A percentile compares a stretch with the other conserved stretches of the same genome.
phyloP scores from a whole-genome alignment of 2,329 filamentous ascomycete species.

The Diplodia intermedia region DNA sequence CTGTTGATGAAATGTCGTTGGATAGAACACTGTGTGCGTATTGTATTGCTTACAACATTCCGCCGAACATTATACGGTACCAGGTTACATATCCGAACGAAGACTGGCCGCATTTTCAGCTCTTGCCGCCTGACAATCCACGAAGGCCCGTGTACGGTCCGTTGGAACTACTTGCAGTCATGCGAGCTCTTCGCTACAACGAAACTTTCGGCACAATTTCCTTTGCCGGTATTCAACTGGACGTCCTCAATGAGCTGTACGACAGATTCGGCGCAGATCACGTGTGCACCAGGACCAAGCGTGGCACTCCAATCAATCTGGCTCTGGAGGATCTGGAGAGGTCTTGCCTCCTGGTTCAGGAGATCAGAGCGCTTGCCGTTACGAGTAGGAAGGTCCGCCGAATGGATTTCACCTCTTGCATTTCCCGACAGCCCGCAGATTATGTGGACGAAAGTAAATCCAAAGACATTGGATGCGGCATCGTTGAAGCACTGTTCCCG shows the following conservation, averaged over 20 bases:
- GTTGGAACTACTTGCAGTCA: conserved; percentile 71
- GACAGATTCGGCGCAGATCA: conserved; percentile 68
- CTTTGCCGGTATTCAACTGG: conserved; percentile 69
- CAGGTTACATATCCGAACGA: conserved; percentile 56
- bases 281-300: conserved; percentile 65
- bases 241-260: conserved; percentile 66
- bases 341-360: conserved; percentile 69
- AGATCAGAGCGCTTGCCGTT: conserved; percentile 70
- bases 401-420: conserved; percentile 69
- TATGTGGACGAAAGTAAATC: conserved; percentile 54
- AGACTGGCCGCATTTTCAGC: conserved; percentile 70
- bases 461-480: conserved; percentile 70
- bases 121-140: conserved; percentile 63
- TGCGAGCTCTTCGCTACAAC: conserved; percentile 73
- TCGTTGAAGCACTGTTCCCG: conserved; percentile 72
- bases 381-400: conserved; percentile 69
- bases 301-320: conserved; percentile 62
- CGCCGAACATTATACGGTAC: conserved; percentile 71
- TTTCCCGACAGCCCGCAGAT: conserved; percentile 60
- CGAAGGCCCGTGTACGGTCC: conserved; percentile 59
- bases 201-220: conserved; percentile 72
- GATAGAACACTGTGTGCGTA: conserved; percentile 73
- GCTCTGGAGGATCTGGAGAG: conserved; percentile 60
- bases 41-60: conserved; percentile 71
- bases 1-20: conserved; percentile 67